These are phyloP conservation scores for Neopestalotiopsis rosae DNA, from an alignment of 2,329 filamentous ascomycete genomes.

Conservation along the genomic window DNA sequence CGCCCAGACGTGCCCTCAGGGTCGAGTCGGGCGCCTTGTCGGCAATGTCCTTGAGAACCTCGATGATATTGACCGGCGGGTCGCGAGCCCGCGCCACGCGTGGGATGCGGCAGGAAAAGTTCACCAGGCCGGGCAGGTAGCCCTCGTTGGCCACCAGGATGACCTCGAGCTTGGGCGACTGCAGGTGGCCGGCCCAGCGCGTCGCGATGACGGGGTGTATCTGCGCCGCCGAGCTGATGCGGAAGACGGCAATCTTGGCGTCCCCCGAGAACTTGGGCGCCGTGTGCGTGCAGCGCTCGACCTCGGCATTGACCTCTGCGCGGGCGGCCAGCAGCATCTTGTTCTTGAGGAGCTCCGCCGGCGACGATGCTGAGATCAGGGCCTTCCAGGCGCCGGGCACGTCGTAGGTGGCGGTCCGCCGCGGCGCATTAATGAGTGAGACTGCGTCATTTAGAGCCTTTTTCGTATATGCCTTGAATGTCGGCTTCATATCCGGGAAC, in stretches of 20 bases:
- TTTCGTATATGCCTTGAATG: conserved; percentile 66
- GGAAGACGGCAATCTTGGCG: conserved; percentile 65
- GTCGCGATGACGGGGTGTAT: conserved; percentile 72
- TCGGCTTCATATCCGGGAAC: conserved; percentile 68
- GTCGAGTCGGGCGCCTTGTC: conserved; percentile 43
- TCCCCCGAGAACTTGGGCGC: conserved; percentile 69
- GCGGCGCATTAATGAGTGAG: conserved; percentile 67
- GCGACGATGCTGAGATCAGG: conserved; percentile 54
- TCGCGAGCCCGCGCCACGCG: conserved; percentile 58
- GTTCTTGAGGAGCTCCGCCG: conserved; percentile 56
- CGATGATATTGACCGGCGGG: conserved; percentile 67
- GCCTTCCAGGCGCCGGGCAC: conserved; percentile 66
- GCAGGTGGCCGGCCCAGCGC: conserved; percentile 67
- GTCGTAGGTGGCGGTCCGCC: conserved; percentile 65
- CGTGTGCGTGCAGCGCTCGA: conserved; percentile 64
- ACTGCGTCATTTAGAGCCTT: conserved; percentile 68
- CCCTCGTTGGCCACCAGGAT: conserved; percentile 72
- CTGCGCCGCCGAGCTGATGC: conserved; percentile 64
- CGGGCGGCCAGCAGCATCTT: conserved; percentile 56
- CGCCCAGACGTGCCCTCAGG: conserved; percentile 56
- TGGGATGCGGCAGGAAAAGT: conserved; percentile 70
- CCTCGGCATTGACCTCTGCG: conserved; percentile 64
- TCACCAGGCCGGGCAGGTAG: conserved; percentile 66
- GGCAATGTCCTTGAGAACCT: conserved; percentile 58
- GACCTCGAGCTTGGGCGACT: conserved; percentile 64